Evolutionary conservation across 495 filamentous ascomycete genomes (phyloP), one percentile per base, ranked within the genome.

Genomic region (Penicillium steckii): DNA sequence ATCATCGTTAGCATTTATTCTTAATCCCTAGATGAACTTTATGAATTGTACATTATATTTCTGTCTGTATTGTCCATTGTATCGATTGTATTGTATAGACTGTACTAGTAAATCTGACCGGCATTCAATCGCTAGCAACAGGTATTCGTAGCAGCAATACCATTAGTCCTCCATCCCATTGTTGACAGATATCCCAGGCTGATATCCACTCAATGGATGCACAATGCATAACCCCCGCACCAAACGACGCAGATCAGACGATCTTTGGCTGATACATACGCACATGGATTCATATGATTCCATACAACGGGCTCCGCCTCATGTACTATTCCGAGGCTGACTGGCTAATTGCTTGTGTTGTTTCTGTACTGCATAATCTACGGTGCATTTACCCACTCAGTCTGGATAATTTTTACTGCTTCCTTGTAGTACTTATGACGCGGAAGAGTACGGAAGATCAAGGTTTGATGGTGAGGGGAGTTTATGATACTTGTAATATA

Each of bases 11-110:
- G 56, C 61, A 52, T 62, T 27, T 62, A 65, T 65, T 53, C 47
- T 61, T 63, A 63, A 58, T 58, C 56, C 49, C 54, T 58, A 59
- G 54, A 60, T 58, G 56, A 62, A 56, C 40, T 56, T 61, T 60
- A 60, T 57, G 52, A 49, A 63, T 56, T 66, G 60, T 66, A 66
- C 50, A 66, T 58, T 63, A 65, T 17, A 13, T 37, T n/a, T 15
- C 15, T 17, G 21, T 44, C 45, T 42, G 21, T 8, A 17, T 22
- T 15, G n/a, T 12, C 1, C 29, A 38, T n/a, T n/a, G 41, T 53
- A 25, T 27, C n/a, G n/a, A n/a, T 22, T 10, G 40, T 43, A 43
- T 23, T 15, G n/a, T 38, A n/a, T 19, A 38, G n/a, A n/a, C n/a
- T n/a, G n/a, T n/a, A n/a, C n/a, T n/a, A n/a, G n/a, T n/a, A n/a